These are phyloP conservation scores for Gautieria morchelliformis DNA, from an alignment of 768 basidiomycete species.

Conservation along the genomic window DNA sequence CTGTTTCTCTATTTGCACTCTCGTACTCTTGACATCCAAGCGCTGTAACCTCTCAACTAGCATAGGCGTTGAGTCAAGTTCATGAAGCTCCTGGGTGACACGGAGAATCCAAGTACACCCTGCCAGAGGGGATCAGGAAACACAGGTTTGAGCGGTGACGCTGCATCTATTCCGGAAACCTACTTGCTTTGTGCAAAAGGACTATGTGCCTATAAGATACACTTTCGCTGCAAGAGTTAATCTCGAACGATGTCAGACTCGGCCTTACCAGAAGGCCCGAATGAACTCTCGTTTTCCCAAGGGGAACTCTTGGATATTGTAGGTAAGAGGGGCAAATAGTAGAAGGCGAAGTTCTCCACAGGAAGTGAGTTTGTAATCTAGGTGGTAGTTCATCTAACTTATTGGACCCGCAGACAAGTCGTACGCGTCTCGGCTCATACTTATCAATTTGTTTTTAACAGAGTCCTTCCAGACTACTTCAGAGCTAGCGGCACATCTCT, in stretches of 20 bases:
- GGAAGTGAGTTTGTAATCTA: slow-evolving; percentile 49
- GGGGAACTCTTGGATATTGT: slow-evolving; percentile 88
- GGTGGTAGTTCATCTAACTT: not conserved
- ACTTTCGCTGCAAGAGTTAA: slow-evolving; percentile 11
- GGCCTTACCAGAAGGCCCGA: slow-evolving; percentile 91
- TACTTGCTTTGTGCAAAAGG: slow-evolving; percentile 78
- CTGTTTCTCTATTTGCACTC: too few relatives aligned
- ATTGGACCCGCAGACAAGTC: too few relatives aligned
- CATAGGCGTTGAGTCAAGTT: too few relatives aligned
- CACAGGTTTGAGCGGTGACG: not conserved
- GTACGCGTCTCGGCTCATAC: too few relatives aligned
- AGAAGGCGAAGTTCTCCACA: slow-evolving; percentile 69
- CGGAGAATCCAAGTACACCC: slow-evolving; percentile 48
- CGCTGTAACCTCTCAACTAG: too few relatives aligned
- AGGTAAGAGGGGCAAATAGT: slow-evolving; percentile 91
- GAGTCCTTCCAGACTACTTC: too few relatives aligned
- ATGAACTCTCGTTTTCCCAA: slow-evolving; percentile 89
- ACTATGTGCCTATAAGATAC: slow-evolving; percentile 71
- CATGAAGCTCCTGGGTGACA: too few relatives aligned
- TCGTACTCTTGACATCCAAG: too few relatives aligned
- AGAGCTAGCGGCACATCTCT: too few relatives aligned
- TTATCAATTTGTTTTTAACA: too few relatives aligned
- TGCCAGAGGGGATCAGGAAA: slow-evolving; percentile 54
- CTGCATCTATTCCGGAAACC: slow-evolving; percentile 24
- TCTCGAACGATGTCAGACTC: slow-evolving; percentile 52